Conservation (phyloP, 73 alveolate genomes). For the Paraurostyla sp. region DNA sequence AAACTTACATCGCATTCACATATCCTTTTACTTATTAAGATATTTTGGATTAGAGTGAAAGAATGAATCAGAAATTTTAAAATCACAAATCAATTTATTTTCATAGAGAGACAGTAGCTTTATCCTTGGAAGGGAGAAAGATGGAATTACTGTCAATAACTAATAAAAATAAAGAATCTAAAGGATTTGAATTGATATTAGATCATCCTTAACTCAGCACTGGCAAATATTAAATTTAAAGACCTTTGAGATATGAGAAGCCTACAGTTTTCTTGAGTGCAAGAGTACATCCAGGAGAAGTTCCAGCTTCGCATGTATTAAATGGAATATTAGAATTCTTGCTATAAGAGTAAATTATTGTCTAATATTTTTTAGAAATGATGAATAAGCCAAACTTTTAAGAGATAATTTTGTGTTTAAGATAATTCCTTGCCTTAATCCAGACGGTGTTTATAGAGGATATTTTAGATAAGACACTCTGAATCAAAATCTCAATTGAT, state of each 20-base stretch:
- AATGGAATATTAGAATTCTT: constrained; percentile 88
- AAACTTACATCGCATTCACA: constrained; percentile 75
- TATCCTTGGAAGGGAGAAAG: constrained; percentile 72
- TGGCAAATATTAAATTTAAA: neutral
- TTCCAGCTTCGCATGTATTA: constrained; percentile 93
- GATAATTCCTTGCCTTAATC: constrained; percentile 76
- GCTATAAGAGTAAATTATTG: constrained; percentile 9
- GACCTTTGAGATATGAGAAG: neutral
- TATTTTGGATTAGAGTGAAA: constrained; percentile 19
- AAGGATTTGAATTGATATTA: constrained; percentile 61
- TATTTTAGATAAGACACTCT: constrained; percentile 72
- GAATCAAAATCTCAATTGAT: constrained; percentile 71
- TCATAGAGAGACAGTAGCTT: constrained; percentile 67
- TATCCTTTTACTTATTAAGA: constrained; percentile 80
- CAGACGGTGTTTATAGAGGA: constrained; percentile 83
- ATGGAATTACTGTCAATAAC: constrained; percentile 78
- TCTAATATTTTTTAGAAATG: neutral
- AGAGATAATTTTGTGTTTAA: constrained; percentile 73
- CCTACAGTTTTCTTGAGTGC: constrained; percentile 66
- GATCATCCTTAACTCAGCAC: neutral
- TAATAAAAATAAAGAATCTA: constrained; percentile 13
- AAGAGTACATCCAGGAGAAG: constrained; percentile 99
- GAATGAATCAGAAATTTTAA: neutral
- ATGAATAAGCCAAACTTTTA: constrained; percentile 51
- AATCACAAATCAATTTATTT: constrained; percentile 55